Percentiles rank a stretch among this genome's conserved stretches.
phyloP scores from a whole-genome alignment of 2,329 filamentous ascomycete genomes.

The Microcyclospora pomicola region DNA sequence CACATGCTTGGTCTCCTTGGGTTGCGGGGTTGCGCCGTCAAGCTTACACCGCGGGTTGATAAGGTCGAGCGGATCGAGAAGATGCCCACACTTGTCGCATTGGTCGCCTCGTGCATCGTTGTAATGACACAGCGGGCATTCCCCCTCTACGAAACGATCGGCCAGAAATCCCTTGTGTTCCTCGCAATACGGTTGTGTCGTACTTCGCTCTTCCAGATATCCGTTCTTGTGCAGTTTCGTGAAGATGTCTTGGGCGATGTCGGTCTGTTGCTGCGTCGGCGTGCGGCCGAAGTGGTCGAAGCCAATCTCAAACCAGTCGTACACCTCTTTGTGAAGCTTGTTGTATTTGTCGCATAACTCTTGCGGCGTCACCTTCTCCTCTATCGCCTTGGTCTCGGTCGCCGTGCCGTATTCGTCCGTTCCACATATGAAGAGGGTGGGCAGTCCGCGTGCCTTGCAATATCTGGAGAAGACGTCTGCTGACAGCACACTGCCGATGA shows the following conservation, averaged over 20 bases:
- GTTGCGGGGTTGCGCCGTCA: slow-evolving; percentile 67
- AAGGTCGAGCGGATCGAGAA: slow-evolving; percentile 41
- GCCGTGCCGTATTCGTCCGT: slow-evolving; percentile 93
- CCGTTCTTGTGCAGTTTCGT: slow-evolving; percentile 75
- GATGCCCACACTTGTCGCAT: slow-evolving; percentile 38
- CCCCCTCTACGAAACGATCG: slow-evolving; percentile 74
- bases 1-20: slow-evolving; percentile 74
- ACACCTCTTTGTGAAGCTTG: slow-evolving; percentile 75
- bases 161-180: slow-evolving; percentile 50
- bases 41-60: slow-evolving; percentile 86
- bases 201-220: slow-evolving; percentile 73
- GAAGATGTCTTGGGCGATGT: slow-evolving; percentile 89
- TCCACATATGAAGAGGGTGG: slow-evolving; percentile 75
- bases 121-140: slow-evolving; percentile 55
- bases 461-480: slow-evolving; percentile 67
- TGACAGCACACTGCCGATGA: slow-evolving; percentile 71
- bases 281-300: slow-evolving; percentile 95
- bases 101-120: slow-evolving; percentile 40
- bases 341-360: slow-evolving; percentile 89
- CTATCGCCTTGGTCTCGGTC: slow-evolving; percentile 87
- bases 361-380: slow-evolving; percentile 68
- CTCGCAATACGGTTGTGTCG: slow-evolving; percentile 82
- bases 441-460: slow-evolving; percentile 64
- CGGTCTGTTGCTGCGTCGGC: slow-evolving; percentile 74
- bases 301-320: slow-evolving; percentile 89